Evolutionary conservation across 164 flowering plant genomes (phyloP).

Genomic region (Vitis rupestris): DNA sequence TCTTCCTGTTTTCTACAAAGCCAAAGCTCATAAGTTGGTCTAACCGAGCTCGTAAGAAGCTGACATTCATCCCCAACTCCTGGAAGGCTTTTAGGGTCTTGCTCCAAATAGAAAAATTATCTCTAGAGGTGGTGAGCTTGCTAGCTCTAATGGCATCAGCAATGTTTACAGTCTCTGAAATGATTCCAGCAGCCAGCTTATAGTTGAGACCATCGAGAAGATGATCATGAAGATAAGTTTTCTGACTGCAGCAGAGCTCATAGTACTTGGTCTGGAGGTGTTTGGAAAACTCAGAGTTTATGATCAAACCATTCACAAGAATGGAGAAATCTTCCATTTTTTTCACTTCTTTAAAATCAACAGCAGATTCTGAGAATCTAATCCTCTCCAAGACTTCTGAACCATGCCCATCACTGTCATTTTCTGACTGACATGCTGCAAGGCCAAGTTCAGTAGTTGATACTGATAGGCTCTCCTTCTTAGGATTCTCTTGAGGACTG

Average conservation of each 20-base stretch:
- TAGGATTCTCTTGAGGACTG: neutral
- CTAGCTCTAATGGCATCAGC: conserved; percentile 40
- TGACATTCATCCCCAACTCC: conserved; percentile 39
- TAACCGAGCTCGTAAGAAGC: conserved; percentile 30
- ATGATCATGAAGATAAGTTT: conserved; percentile 29
- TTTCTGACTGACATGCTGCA: conserved; percentile 8
- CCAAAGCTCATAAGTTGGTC: conserved; percentile 10
- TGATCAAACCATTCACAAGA: conserved; percentile 27
- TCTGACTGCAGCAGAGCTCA: conserved; percentile 39
- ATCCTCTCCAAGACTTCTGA: conserved; percentile 20
- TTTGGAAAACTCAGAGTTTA: conserved; percentile 28
- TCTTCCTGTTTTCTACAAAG: conserved; percentile 8
- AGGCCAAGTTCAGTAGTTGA: neutral
- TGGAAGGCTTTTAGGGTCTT: conserved; percentile 39
- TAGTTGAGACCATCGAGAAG: conserved; percentile 35
- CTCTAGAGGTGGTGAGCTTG: conserved; percentile 21
- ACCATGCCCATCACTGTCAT: conserved; percentile 10
- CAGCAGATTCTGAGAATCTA: conserved; percentile 18
- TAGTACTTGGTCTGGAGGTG: conserved; percentile 29
- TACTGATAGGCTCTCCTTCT: neutral
- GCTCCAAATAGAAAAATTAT: conserved; percentile 25
- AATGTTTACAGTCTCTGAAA: conserved; percentile 36
- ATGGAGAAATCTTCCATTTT: conserved; percentile 28
- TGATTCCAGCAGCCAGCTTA: conserved; percentile 35
- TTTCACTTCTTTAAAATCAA: conserved; percentile 26